These are phyloP conservation scores for Lactarius psammicola DNA, from an alignment of 768 basidiomycete species.

Conservation along the genomic window DNA sequence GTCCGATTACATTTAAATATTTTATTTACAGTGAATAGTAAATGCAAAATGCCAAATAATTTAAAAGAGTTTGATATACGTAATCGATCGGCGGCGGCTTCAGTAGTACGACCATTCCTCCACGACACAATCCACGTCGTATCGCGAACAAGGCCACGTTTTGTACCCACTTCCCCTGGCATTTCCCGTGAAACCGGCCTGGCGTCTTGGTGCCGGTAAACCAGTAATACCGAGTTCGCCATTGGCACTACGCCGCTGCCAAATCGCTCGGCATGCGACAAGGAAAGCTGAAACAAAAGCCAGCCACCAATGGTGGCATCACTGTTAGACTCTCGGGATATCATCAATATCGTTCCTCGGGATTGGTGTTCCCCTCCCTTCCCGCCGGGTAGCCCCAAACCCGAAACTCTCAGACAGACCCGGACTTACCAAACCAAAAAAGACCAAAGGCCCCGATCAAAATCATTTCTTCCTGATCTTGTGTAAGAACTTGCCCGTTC, in stretches of 20 bases:
- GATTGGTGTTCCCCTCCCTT: not conserved
- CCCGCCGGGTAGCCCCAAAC: not conserved
- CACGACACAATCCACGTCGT: constrained; percentile 65
- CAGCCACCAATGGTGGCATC: not conserved
- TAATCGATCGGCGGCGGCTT: not conserved
- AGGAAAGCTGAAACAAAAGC: constrained; percentile 39
- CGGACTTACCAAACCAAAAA: constrained; percentile 68
- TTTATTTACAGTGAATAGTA: not conserved
- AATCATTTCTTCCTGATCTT: constrained; percentile 70
- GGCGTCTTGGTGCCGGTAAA: constrained; percentile 25
- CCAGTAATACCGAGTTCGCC: constrained; percentile 27
- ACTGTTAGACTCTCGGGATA: not conserved
- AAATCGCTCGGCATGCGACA: constrained; percentile 43
- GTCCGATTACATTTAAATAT: not conserved
- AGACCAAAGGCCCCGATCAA: constrained; percentile 70
- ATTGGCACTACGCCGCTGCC: constrained; percentile 14
- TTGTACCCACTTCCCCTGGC: constrained; percentile 18
- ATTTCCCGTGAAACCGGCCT: constrained; percentile 25
- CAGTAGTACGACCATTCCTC: constrained; percentile 64
- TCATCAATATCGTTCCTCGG: not conserved
- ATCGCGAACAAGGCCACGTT: constrained; percentile 48
- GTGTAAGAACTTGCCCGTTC: constrained; percentile 60
- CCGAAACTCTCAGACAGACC: not conserved
- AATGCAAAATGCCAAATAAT: not conserved
- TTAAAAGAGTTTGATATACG: not conserved